Evolutionary conservation across 2,329 filamentous ascomycete genomes (phyloP), one percentile per base, ranked within the genome.

Genomic region (Xylaria sp.): DNA sequence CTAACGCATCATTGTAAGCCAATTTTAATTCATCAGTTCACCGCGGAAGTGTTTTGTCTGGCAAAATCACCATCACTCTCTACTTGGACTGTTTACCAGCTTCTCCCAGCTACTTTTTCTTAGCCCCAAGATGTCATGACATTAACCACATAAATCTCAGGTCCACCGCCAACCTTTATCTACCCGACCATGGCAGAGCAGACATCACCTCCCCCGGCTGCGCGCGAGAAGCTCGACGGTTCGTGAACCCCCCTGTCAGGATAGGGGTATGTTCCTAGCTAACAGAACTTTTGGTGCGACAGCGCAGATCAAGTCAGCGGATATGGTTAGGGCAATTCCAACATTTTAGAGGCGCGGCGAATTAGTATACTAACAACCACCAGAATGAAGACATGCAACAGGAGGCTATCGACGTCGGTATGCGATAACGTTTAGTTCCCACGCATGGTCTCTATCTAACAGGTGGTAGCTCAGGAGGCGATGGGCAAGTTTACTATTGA

Each of bases 221-320:
- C 61, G 34, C 76, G 75, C 63, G 77, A 79, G 59, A 78, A 76
- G 65, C 77, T 79, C 34, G 77, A 79, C 69, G 77, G 77, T 79
- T 67, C 64, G 77, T 77, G 36, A 67, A 62, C 54, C 24, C 14
- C 34, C 27, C 36, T 19, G 12, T 36, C 30, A 9, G 47, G 42
- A 6, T 39, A 48, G 45, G 62, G 12, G 5, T 36, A 58, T n/a
- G 1, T 34, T 45, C 30, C 51, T 63, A 39, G 50, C 74, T 73
- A 65, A 75, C 75, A 69, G 17, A n/a, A 11, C 14, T 27, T 21
- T 42, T 39, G 53, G 39, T 42, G 69, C 56, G 76, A 73, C 78
- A 99, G 96, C 93, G 71, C 94, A 97, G 84, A 91, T 99, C 82
- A 99, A 99, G 86, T 97, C 94, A 75, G 95, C 93, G 68, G 96